These are phyloP conservation scores for Lactarius sanguifluus DNA, from an alignment of 768 basidiomycete species.

Conservation along the genomic window DNA sequence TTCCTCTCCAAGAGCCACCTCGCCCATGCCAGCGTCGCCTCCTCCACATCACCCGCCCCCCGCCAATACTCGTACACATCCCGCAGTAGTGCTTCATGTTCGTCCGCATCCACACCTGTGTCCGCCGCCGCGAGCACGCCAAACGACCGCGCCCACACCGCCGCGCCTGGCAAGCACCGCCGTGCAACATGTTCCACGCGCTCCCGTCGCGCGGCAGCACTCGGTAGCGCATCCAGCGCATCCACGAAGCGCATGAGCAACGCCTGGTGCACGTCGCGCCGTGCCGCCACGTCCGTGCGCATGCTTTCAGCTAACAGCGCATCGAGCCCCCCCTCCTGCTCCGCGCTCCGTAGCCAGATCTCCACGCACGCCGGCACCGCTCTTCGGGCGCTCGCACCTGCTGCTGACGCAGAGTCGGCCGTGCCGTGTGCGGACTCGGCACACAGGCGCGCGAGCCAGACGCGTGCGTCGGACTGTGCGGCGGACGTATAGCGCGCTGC, in stretches of 20 bases:
- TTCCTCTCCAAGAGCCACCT: constrained; percentile 44
- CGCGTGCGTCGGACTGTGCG: constrained; percentile 39
- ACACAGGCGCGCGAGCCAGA: constrained; percentile 56
- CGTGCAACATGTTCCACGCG: constrained; percentile 43
- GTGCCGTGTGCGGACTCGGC: constrained; percentile 40
- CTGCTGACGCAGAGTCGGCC: constrained; percentile 34
- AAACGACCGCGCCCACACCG: constrained; percentile 49
- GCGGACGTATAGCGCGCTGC: constrained; percentile 49
- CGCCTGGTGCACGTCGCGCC: constrained; percentile 42
- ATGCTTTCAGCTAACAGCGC: constrained; percentile 25
- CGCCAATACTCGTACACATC: constrained; percentile 48
- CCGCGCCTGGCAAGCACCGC: constrained; percentile 44
- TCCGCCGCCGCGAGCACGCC: constrained; percentile 30
- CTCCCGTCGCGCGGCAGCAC: constrained; percentile 29
- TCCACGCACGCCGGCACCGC: constrained; percentile 40
- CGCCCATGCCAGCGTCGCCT: constrained; percentile 47
- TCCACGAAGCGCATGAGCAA: constrained; percentile 49
- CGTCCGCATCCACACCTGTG: not conserved
- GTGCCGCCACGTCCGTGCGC: constrained; percentile 22
- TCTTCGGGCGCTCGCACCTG: constrained; percentile 49
- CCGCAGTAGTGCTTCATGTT: constrained; percentile 35
- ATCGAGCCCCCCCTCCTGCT: constrained; percentile 22
- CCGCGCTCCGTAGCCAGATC: constrained; percentile 59
- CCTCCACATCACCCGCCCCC: constrained; percentile 36
- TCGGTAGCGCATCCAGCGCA: constrained; percentile 33